phyloP scores from a whole-genome alignment of 176 grass and related monocot genomes.

The Carex myosuroides region DNA sequence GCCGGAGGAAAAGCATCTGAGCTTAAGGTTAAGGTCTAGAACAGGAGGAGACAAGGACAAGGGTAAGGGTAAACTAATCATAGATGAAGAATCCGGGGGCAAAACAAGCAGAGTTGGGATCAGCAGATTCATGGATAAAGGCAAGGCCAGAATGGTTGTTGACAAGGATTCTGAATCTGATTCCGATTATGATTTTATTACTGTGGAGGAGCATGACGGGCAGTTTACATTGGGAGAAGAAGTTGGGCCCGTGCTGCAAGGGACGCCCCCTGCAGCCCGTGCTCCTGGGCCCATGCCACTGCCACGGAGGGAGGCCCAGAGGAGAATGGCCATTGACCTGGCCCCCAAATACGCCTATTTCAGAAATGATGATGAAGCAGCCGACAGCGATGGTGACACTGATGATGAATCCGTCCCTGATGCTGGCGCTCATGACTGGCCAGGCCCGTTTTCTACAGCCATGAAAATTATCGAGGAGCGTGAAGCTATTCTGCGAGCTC shows the following conservation, averaged over 20 bases:
- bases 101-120: background rate
- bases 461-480: constrained; percentile 61
- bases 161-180: constrained; percentile 28
- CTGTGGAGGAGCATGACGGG: background rate
- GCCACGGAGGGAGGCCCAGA: constrained; percentile 30
- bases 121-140: constrained; percentile 35
- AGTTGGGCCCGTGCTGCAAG: background rate
- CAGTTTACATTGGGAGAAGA: background rate
- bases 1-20: background rate
- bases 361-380: constrained; percentile 46
- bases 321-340: constrained; percentile 46
- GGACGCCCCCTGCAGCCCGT: background rate
- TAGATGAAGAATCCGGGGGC: background rate
- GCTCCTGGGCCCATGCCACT: background rate
- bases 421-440: constrained; percentile 52
- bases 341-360: constrained; percentile 90
- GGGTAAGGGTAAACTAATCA: background rate
- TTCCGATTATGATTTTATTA: background rate
- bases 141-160: constrained; percentile 40
- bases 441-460: constrained; percentile 83
- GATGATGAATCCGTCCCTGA: constrained; percentile 33
- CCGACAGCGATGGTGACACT: constrained; percentile 28
- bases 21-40: background rate
- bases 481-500: constrained; percentile 44
- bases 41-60: background rate